Conservation (phyloP, 2,329 filamentous ascomycete genomes). For the Diaporthe citriasiana region DNA sequence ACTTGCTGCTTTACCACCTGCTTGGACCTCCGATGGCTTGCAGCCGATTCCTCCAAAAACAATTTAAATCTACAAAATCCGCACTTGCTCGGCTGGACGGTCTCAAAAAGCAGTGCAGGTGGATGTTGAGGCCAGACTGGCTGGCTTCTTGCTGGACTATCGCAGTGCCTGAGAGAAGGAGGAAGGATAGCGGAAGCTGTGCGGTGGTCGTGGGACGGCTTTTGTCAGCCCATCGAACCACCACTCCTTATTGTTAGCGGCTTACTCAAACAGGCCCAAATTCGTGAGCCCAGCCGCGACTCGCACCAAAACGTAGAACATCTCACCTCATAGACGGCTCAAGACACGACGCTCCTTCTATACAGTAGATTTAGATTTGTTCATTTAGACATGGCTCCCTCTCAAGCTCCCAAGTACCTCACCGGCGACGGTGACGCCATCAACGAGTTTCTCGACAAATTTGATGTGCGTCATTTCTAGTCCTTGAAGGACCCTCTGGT, state of each 20-base stretch:
- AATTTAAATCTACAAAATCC: not conserved
- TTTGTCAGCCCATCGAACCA: slow-evolving; percentile 21
- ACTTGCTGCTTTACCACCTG: not conserved
- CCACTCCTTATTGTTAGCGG: slow-evolving; percentile 23
- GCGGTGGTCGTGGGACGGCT: not conserved
- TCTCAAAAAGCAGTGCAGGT: not conserved
- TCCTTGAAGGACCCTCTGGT: slow-evolving; percentile 10
- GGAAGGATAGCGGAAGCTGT: not conserved
- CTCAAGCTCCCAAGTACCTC: slow-evolving; percentile 72
- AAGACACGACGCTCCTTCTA: not conserved
- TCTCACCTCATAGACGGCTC: slow-evolving; percentile 1
- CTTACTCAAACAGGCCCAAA: not conserved
- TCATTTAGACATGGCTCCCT: slow-evolving; percentile 47
- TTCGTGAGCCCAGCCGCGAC: slow-evolving; percentile 14
- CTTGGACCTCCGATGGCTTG: not conserved
- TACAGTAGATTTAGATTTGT: slow-evolving; percentile 14
- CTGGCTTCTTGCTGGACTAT: not conserved
- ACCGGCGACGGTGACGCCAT: slow-evolving; percentile 85
- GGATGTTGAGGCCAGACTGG: not conserved
- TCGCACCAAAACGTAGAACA: not conserved
- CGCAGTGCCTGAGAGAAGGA: not conserved
- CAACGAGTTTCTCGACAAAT: slow-evolving; percentile 86
- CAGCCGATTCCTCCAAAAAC: not conserved
- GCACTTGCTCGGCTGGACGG: not conserved
- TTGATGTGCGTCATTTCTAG: slow-evolving; percentile 79